Conservation (phyloP, 768 basidiomycete genomes). For the Trametes gibbosa region DNA sequence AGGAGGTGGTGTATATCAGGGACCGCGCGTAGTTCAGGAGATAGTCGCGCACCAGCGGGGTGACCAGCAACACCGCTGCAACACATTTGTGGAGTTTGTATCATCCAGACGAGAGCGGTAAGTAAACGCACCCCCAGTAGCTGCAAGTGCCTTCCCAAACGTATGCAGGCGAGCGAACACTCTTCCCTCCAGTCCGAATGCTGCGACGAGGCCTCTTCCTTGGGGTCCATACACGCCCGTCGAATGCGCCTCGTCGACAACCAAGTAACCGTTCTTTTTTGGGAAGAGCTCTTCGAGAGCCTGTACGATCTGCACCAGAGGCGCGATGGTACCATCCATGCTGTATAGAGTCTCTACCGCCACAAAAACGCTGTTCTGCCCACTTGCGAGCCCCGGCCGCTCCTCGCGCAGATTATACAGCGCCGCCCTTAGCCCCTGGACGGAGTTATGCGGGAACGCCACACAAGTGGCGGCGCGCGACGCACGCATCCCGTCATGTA, state of each 20-base stretch:
- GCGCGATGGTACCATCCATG: conserved; percentile 94
- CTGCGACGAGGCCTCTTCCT: conserved; percentile 72
- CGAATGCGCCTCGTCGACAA: conserved; percentile 93
- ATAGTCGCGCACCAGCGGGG: conserved; percentile 71
- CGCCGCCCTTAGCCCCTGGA: conserved; percentile 44
- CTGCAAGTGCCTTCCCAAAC: conserved; percentile 89
- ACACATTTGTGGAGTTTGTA: neutral
- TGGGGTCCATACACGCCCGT: conserved; percentile 84
- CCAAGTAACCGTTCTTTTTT: conserved; percentile 59
- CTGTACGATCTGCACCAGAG: conserved; percentile 63
- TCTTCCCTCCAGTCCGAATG: conserved; percentile 65
- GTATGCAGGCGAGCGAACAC: conserved; percentile 83
- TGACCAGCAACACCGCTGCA: conserved; percentile 77
- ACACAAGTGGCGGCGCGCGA: conserved; percentile 42
- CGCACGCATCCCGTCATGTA: conserved; percentile 83
- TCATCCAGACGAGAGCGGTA: neutral
- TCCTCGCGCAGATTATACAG: conserved; percentile 42
- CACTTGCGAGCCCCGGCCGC: conserved; percentile 36
- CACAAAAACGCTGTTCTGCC: conserved; percentile 60
- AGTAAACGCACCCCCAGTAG: conserved; percentile 70
- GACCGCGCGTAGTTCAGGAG: conserved; percentile 90
- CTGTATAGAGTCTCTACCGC: conserved; percentile 89
- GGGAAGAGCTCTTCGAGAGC: conserved; percentile 62
- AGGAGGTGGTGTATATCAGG: conserved; percentile 88
- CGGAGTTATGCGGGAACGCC: conserved; percentile 73